phyloP scores from a whole-genome alignment of 1,284 basidiomycete genomes.

The Ustilago tritici region DNA sequence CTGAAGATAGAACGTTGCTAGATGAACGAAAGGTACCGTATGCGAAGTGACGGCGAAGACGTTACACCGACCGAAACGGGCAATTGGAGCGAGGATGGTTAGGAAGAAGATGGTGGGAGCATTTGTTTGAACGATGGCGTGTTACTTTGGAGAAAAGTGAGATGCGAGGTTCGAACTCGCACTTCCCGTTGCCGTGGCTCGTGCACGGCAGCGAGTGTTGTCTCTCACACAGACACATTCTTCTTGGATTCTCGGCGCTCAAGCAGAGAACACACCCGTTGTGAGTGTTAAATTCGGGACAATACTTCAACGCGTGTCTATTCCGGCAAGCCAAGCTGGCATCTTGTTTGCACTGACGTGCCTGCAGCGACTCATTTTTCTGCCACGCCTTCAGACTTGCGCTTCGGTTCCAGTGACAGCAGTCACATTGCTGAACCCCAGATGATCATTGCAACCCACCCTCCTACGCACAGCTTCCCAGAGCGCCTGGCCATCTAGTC shows the following conservation, averaged over 20 bases:
- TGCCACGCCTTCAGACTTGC: not conserved
- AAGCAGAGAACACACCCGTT: too few relatives aligned
- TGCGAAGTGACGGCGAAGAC: not conserved
- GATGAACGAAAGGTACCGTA: not conserved
- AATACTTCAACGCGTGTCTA: not conserved
- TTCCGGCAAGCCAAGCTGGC: constrained; percentile 5
- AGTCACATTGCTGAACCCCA: not conserved
- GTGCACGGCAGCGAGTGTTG: constrained; percentile 1
- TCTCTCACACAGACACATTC: not conserved
- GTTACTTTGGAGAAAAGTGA: constrained; percentile 21
- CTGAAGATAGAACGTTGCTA: not conserved
- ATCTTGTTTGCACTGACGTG: constrained; percentile 4
- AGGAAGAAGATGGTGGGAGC: not conserved
- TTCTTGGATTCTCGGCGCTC: not conserved
- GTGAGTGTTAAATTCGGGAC: not conserved
- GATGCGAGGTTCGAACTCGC: constrained; percentile 5
- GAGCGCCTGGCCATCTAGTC: not conserved
- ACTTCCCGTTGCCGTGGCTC: constrained; percentile 9
- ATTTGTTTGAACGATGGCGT: not conserved
- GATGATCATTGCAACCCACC: not conserved
- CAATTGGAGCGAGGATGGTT: not conserved
- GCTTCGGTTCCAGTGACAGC: not conserved
- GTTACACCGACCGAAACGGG: not conserved
- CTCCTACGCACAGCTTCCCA: not conserved
- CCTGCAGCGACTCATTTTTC: not conserved